Percentiles rank a stretch among this genome's conserved stretches.
Conservation (phyloP, 805 yeast species). For the Kodamaea sagamina region DNA sequence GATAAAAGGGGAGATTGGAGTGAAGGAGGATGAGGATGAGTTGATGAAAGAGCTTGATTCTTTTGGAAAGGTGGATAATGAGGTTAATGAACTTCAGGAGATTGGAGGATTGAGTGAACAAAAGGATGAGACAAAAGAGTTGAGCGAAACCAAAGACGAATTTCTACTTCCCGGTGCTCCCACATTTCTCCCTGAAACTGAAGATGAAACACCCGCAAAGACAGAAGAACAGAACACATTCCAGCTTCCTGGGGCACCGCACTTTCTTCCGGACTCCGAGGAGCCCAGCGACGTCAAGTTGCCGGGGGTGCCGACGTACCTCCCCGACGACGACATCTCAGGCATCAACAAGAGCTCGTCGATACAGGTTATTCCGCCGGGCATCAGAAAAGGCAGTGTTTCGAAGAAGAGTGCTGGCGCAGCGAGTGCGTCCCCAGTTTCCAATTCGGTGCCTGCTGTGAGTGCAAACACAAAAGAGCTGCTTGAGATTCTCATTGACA, state of each 20-base stretch:
- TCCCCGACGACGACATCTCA: constrained; percentile 41
- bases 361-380: constrained; percentile 37
- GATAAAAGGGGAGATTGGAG: constrained; percentile 38
- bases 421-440: neutral
- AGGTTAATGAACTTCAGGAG: too few relatives aligned
- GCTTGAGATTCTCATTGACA: constrained; percentile 52
- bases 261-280: constrained; percentile 29
- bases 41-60: constrained; percentile 11
- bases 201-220: neutral
- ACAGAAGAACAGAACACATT: constrained; percentile 7
- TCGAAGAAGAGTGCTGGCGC: neutral
- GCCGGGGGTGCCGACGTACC: constrained; percentile 46
- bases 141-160: neutral
- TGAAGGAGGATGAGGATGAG: constrained; percentile 30
- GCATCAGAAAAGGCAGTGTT: neutral
- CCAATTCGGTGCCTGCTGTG: neutral
- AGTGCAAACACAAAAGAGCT: constrained; percentile 30
- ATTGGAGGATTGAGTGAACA: too few relatives aligned
- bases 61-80: constrained; percentile 25
- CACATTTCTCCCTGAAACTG: constrained; percentile 7
- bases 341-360: constrained; percentile 40
- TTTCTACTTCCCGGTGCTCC: constrained; percentile 26
- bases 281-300: constrained; percentile 31
- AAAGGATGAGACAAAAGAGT: neutral
- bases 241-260: constrained; percentile 42